phyloP scores from a whole-genome alignment of 805 yeast genomes.

The Blastobotrys mokoenaii region DNA sequence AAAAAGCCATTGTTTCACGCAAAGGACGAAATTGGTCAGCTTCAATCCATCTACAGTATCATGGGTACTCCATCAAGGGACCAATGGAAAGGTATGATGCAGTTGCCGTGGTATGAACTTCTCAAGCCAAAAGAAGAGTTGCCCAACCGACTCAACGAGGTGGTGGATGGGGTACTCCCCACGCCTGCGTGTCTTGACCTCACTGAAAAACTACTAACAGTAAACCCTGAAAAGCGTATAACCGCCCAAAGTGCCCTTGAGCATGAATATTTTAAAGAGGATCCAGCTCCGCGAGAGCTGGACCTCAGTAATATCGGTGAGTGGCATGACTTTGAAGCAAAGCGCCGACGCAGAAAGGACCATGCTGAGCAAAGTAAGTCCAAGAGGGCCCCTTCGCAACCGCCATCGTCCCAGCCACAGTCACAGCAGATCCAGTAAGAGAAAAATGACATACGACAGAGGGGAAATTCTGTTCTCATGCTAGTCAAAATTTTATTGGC shows the following conservation, averaged over 20 bases:
- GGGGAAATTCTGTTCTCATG: neutral
- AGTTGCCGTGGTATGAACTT: conserved; percentile 90
- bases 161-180: conserved; percentile 37
- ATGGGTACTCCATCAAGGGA: conserved; percentile 79
- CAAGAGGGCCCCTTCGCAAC: conserved; percentile 13
- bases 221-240: conserved; percentile 63
- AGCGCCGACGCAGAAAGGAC: conserved; percentile 55
- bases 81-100: conserved; percentile 71
- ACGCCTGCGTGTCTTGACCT: conserved; percentile 46
- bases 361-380: too few relatives aligned
- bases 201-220: conserved; percentile 50
- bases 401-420: neutral
- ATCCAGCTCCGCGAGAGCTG: conserved; percentile 53
- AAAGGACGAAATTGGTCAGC: conserved; percentile 76
- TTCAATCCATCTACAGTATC: conserved; percentile 63
- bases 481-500: neutral
- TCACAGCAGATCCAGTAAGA: neutral
- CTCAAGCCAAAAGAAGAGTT: conserved; percentile 43
- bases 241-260: conserved; percentile 62
- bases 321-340: conserved; percentile 97
- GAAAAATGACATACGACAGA: neutral
- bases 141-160: conserved; percentile 32
- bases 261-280: conserved; percentile 63
- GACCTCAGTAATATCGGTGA: conserved; percentile 64
- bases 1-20: conserved; percentile 79